Conservation (phyloP, 116 monocot genomes). For the Papilionanthe hybrid region DNA sequence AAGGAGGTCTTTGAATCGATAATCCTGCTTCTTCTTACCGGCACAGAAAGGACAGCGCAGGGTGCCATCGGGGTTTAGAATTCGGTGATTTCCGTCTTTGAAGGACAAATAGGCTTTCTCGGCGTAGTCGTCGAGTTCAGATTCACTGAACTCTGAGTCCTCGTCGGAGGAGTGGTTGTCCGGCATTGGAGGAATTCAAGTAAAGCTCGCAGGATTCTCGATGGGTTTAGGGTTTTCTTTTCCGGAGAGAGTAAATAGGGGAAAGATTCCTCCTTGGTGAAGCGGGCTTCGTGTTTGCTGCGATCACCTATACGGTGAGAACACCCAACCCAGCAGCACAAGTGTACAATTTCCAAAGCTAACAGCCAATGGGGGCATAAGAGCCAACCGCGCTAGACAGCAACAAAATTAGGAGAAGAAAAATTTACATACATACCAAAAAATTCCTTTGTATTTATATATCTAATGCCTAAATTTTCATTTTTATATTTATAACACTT, state of each 20-base stretch:
- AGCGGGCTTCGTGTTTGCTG: not conserved
- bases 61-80: conserved; percentile 30
- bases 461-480: too few species aligned
- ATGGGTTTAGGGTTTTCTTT: conserved; percentile 2
- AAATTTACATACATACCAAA: too few species aligned
- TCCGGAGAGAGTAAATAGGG: not conserved
- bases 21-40: conserved; percentile 41
- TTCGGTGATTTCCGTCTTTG: conserved; percentile 14
- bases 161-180: not conserved
- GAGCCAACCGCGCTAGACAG: too few species aligned
- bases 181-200: not conserved
- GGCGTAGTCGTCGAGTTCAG: conserved; percentile 37
- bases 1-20: conserved; percentile 42
- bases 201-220: not conserved
- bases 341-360: too few species aligned
- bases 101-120: conserved; percentile 18
- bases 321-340: not conserved
- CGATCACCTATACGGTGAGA: not conserved
- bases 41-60: conserved; percentile 48
- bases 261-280: not conserved
- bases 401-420: too few species aligned
- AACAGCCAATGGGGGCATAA: too few species aligned
- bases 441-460: too few species aligned
- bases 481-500: too few species aligned
- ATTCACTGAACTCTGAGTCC: conserved; percentile 31